A percentile compares a stretch with the other conserved stretches of the same genome.
These are phyloP conservation scores for Vitellaria paradoxa DNA, from an alignment of 179 eudicot species.

Conservation along the genomic window DNA sequence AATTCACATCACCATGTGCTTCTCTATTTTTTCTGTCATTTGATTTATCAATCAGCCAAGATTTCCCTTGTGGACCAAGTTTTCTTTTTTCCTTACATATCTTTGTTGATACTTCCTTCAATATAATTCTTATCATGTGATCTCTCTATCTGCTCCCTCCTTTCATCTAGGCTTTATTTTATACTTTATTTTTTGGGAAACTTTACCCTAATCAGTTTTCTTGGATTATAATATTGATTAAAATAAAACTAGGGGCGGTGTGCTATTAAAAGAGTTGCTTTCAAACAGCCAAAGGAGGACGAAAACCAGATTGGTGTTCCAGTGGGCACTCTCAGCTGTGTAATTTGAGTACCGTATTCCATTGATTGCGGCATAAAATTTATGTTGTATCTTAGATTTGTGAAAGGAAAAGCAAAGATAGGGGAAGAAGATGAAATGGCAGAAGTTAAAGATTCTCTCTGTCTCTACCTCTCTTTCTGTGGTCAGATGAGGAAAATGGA, in stretches of 20 bases:
- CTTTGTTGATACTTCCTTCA: not conserved
- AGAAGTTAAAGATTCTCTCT: no score
- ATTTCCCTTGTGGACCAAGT: not conserved
- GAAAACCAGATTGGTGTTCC: not conserved
- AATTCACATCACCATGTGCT: slow-evolving; percentile 12
- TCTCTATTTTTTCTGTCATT: not conserved
- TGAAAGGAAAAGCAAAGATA: no score
- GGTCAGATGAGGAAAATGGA: no score
- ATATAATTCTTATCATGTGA: not conserved
- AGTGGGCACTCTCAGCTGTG: slow-evolving; percentile 1
- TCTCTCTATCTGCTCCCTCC: not conserved
- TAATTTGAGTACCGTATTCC: not conserved
- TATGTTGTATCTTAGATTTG: no score
- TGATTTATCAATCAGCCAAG: not conserved
- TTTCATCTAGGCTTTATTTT: not conserved
- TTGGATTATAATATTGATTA: not conserved
- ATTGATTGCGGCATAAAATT: not conserved
- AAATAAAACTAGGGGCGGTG: not conserved
- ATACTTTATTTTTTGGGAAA: not conserved
- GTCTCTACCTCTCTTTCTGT: no score
- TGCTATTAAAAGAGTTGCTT: not conserved
- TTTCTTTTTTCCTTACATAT: no score
- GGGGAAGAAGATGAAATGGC: no score
- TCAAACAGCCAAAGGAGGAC: not conserved
- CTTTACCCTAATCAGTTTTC: not conserved